Conservation (phyloP, 768 basidiomycete genomes). For the Mycena latifolia region DNA sequence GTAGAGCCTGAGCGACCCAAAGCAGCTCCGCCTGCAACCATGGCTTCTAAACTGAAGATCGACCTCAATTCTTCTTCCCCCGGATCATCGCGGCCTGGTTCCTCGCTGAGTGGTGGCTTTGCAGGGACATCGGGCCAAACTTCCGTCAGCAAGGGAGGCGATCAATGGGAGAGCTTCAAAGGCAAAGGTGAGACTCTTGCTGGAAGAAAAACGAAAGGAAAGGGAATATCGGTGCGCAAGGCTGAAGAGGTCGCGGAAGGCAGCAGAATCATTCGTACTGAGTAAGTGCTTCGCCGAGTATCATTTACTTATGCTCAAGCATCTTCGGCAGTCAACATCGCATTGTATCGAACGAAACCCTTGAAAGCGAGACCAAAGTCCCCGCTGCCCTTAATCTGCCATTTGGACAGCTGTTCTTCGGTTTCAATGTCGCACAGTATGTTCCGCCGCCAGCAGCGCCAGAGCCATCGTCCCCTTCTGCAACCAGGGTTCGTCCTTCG, state of each 20-base stretch:
- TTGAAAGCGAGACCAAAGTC: conserved; percentile 81
- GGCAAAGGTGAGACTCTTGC: conserved; percentile 93
- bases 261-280: conserved; percentile 92
- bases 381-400: conserved; percentile 93
- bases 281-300: conserved; percentile 66
- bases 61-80: conserved; percentile 90
- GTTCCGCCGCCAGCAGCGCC: conserved; percentile 57
- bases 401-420: conserved; percentile 96
- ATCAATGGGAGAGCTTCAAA: conserved; percentile 96
- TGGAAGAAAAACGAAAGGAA: conserved; percentile 95
- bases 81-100: conserved; percentile 85
- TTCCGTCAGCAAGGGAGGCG: conserved; percentile 79
- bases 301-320: conserved; percentile 19
- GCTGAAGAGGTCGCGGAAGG: conserved; percentile 82
- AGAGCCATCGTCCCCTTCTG: conserved; percentile 45
- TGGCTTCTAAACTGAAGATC: conserved; percentile 98
- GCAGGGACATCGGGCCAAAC: conserved; percentile 62
- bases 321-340: conserved; percentile 74
- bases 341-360: conserved; percentile 84
- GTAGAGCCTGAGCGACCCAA: conserved; percentile 93
- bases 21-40: conserved; percentile 84
- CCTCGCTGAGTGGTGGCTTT: conserved; percentile 78
- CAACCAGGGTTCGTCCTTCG: conserved; percentile 45
- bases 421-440: conserved; percentile 86
- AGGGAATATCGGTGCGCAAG: conserved; percentile 88